A percentile compares a stretch with the other conserved stretches of the same genome.
phyloP scores from a whole-genome alignment of 371 early-diverging fungal species.

The Mycotypha africana region DNA sequence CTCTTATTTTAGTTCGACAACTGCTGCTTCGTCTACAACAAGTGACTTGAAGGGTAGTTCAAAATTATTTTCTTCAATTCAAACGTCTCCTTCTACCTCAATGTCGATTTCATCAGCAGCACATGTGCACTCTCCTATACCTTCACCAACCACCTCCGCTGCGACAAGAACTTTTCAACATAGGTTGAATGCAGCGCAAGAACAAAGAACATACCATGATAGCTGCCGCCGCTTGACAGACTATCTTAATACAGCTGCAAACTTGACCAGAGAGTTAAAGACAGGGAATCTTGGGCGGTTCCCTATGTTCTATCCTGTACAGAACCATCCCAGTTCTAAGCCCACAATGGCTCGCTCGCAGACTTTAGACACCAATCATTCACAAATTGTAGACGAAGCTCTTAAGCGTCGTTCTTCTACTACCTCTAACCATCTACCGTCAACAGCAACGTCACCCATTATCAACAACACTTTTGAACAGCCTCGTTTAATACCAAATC shows the following conservation, averaged over 20 bases:
- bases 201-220: slow-evolving; percentile 65
- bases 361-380: slow-evolving; percentile 19
- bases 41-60: not conserved
- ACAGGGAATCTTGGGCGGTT: slow-evolving; percentile 58
- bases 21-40: not conserved
- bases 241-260: slow-evolving; percentile 51
- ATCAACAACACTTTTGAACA: slow-evolving; percentile 8
- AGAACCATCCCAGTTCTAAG: too few species aligned
- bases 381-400: slow-evolving; percentile 23
- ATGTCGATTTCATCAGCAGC: too few species aligned
- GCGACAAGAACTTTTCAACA: slow-evolving; percentile 36
- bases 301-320: slow-evolving; percentile 63
- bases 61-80: slow-evolving; percentile 1
- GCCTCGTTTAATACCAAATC: slow-evolving; percentile 23
- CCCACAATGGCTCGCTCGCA: slow-evolving; percentile 31
- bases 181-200: slow-evolving; percentile 42
- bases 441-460: too few species aligned
- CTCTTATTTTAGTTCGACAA: too few species aligned
- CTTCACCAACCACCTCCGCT: slow-evolving; percentile 19
- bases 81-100: not conserved
- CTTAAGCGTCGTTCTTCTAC: slow-evolving; percentile 15
- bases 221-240: slow-evolving; percentile 64
- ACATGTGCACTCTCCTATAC: slow-evolving; percentile 13
- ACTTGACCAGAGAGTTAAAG: slow-evolving; percentile 57
- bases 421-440: not conserved